Evolutionary conservation across 2,329 filamentous ascomycete species (phyloP).

Genomic region (Podosphaera xanthii): DNA sequence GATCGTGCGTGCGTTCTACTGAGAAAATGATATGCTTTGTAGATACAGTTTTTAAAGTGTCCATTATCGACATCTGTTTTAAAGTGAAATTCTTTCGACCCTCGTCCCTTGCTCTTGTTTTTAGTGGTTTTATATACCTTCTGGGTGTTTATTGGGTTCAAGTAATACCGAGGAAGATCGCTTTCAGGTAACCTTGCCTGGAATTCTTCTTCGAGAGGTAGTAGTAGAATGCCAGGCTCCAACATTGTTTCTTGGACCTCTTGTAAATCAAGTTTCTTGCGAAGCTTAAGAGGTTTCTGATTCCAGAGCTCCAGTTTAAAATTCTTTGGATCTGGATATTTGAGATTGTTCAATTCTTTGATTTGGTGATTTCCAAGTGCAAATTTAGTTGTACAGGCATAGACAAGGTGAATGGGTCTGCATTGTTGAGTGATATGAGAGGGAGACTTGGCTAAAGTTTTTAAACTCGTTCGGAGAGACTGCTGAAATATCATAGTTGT

Average conservation of each 20-base stretch:
- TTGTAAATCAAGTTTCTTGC: not conserved
- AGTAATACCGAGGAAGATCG: not conserved
- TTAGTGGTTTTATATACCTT: not conserved
- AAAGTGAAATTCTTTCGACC: constrained; percentile 1
- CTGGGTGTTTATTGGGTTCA: not conserved
- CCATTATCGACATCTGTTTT: not conserved
- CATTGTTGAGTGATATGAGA: not conserved
- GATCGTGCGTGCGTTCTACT: not conserved
- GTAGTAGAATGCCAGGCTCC: not conserved
- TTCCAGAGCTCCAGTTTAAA: not conserved
- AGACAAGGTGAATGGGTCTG: not conserved
- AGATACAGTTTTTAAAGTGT: not conserved
- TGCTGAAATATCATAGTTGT: too few relatives aligned
- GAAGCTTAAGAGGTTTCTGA: not conserved
- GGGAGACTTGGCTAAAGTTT: too few relatives aligned
- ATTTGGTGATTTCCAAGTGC: not conserved
- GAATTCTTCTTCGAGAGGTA: not conserved
- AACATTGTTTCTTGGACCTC: not conserved
- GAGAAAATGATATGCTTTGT: not conserved
- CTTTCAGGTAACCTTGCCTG: not conserved
- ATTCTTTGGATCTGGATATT: not conserved
- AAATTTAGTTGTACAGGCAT: not conserved
- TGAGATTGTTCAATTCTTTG: not conserved
- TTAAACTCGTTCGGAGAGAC: too few relatives aligned
- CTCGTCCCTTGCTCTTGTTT: not conserved